Conservation (phyloP, 2,329 filamentous ascomycete genomes). For the Whalleya microplaca region DNA sequence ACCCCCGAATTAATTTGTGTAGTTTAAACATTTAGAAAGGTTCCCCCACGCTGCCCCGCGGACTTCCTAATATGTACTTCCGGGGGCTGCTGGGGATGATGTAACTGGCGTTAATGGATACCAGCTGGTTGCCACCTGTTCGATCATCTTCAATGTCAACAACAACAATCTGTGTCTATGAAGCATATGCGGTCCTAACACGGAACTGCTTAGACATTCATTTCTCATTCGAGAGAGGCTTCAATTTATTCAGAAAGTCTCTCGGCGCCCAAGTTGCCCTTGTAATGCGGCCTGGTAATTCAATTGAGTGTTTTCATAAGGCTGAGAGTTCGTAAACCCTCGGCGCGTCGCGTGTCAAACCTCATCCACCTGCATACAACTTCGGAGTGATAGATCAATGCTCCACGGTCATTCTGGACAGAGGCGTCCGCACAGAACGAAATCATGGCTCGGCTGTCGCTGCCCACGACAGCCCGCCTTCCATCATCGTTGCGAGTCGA, state of each 20-base stretch:
- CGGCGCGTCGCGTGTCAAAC: constrained; percentile 26
- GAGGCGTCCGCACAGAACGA: not conserved
- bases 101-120: too few species aligned
- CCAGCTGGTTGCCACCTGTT: too few species aligned
- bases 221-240: not conserved
- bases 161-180: not conserved
- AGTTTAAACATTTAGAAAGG: not conserved
- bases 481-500: constrained; percentile 72
- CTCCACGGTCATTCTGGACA: not conserved
- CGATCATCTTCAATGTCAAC: not conserved
- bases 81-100: not conserved
- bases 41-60: not conserved
- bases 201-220: not conserved
- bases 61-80: not conserved
- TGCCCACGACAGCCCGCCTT: constrained; percentile 73
- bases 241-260: not conserved
- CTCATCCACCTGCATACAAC: constrained; percentile 3
- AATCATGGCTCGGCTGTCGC: constrained; percentile 60
- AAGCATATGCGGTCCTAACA: not conserved
- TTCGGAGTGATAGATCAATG: not conserved
- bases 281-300: not conserved
- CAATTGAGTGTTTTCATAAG: constrained; percentile 1
- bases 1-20: not conserved
- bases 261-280: not conserved
- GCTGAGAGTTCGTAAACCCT: constrained; percentile 1